Evolutionary conservation across 306 rosid genomes (phyloP).

Genomic region (Ceratonia siliqua): DNA sequence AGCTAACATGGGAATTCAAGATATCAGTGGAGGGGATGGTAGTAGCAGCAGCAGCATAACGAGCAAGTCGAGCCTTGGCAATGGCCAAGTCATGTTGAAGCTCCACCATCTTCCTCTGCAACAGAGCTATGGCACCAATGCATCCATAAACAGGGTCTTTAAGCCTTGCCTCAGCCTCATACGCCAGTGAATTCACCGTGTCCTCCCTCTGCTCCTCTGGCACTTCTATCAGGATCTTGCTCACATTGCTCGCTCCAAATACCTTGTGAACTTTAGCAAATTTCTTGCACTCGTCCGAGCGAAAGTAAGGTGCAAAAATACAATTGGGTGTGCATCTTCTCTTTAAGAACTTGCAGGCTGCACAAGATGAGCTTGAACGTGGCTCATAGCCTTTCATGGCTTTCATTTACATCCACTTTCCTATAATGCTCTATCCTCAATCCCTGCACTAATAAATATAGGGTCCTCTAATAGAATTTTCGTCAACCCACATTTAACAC

Average conservation of each 20-base stretch:
- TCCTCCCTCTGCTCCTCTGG: slow-evolving; percentile 84
- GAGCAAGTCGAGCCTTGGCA: slow-evolving; percentile 85
- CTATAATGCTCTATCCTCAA: slow-evolving; percentile 23
- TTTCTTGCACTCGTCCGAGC: slow-evolving; percentile 74
- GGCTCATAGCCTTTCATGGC: slow-evolving; percentile 71
- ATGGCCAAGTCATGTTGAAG: slow-evolving; percentile 80
- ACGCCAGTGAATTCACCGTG: slow-evolving; percentile 80
- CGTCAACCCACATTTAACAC: no score
- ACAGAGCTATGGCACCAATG: slow-evolving; percentile 81
- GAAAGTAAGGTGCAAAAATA: slow-evolving; percentile 86
- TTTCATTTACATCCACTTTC: slow-evolving; percentile 32
- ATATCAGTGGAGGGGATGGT: slow-evolving; percentile 20
- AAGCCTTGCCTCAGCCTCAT: slow-evolving; percentile 86
- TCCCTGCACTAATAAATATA: slow-evolving; percentile 36
- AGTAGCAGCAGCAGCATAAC: slow-evolving; percentile 40
- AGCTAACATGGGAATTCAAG: slow-evolving; percentile 36
- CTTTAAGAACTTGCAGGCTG: slow-evolving; percentile 87
- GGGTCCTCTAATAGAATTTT: no score
- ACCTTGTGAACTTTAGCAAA: slow-evolving; percentile 94
- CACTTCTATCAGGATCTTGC: slow-evolving; percentile 84
- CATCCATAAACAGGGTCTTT: slow-evolving; percentile 90
- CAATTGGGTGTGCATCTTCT: slow-evolving; percentile 80
- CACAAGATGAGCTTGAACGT: slow-evolving; percentile 89
- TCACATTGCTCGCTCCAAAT: slow-evolving; percentile 94
- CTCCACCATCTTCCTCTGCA: slow-evolving; percentile 73